Evolutionary conservation across 2,329 filamentous ascomycete species (phyloP), one percentile per base, ranked within the genome.

Genomic region (Incumbomyces delicatus): DNA sequence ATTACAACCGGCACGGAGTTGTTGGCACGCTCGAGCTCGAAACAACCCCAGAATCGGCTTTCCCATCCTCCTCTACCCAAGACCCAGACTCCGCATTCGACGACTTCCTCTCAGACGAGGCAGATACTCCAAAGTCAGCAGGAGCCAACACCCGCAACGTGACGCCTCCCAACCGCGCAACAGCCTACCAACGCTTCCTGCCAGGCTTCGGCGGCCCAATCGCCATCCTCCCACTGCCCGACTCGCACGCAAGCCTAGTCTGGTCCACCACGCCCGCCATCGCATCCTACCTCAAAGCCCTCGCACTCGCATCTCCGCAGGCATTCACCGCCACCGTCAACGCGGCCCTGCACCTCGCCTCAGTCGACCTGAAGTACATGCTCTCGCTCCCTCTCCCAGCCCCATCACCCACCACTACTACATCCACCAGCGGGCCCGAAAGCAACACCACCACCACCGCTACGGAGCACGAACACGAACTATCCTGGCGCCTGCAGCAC

Each of bases 111-210:
- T 45, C 42, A 14, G 42, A 45, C 33, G 42, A 38, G 6, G 3
- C 17, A 11, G 10, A 13, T n/a, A 2, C 5, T 3, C n/a, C 30
- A 7, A 35, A 20, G 31, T 44, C 41, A 14, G 37, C 46, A 18
- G 22, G 11, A 8, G 2, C 34, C 27, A 38, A 30, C 22, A 14
- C 40, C 11, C 34, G 49, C 11, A 34, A 43, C 39, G 27, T 38
- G 14, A 50, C 53, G 2, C 48, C 56, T 27, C 61, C 62, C 49
- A 54, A 57, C 46, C 52, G 51, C 34, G 53, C 53, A 33, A 87
- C 83, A 41, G 92, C 92, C 20, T 98, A 95, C 64, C 92, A 98
- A 67, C 81, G 92, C 46, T 98, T 98, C 69, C 73, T 98, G 12
- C 92, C 92, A 3, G 87, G 86, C 4, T 59, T 72, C 4, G 68